Conservation (phyloP, 2,329 filamentous ascomycete genomes). For the Claviceps monticola region DNA sequence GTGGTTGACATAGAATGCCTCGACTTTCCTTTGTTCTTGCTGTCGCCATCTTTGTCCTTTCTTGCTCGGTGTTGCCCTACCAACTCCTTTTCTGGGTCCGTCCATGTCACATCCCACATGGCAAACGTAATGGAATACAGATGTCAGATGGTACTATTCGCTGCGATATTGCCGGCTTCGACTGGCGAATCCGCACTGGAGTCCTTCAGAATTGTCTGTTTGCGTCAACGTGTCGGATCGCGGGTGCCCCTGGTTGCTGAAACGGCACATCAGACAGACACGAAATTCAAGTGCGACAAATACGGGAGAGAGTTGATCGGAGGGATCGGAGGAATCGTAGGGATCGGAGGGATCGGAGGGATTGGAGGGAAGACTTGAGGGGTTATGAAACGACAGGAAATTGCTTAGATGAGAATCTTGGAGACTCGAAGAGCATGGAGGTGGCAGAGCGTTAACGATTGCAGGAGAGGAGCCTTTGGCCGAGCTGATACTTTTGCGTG, state of each 20-base stretch:
- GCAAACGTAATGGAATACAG: slow-evolving; percentile 3
- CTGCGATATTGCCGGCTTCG: background rate
- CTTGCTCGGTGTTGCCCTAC: slow-evolving; percentile 37
- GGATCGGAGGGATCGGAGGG: too few species aligned
- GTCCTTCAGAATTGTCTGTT: background rate
- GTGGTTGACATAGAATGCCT: slow-evolving; percentile 6
- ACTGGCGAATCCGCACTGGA: background rate
- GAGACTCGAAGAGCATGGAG: background rate
- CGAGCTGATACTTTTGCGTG: background rate
- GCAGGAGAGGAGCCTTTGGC: background rate
- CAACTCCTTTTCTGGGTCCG: slow-evolving; percentile 37
- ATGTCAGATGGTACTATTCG: background rate
- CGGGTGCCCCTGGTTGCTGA: slow-evolving; percentile 4
- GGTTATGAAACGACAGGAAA: background rate
- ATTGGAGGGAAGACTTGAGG: background rate
- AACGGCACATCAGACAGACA: slow-evolving; percentile 1
- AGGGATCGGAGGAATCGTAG: too few species aligned
- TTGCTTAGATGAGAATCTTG: background rate
- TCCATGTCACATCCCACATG: slow-evolving; percentile 49
- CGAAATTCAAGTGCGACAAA: background rate
- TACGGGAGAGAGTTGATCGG: background rate
- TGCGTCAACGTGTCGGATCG: slow-evolving; percentile 1
- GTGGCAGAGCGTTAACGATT: background rate
- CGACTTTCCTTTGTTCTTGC: slow-evolving; percentile 2
- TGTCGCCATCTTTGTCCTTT: slow-evolving; percentile 24